These are phyloP conservation scores for Eucalyptus caleyi DNA, from an alignment of 345 rosid genomes.

Conservation along the genomic window DNA sequence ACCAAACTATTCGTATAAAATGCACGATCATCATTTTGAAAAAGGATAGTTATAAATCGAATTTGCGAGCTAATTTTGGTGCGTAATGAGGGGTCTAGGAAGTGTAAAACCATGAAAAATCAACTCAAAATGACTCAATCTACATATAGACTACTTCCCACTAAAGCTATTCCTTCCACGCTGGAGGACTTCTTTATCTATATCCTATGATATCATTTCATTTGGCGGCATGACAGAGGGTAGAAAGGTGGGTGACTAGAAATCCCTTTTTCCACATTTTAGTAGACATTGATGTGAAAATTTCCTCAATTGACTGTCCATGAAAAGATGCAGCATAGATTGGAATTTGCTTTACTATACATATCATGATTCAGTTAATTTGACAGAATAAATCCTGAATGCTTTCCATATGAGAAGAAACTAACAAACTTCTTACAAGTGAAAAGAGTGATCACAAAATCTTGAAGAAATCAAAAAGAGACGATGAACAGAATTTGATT, in stretches of 20 bases:
- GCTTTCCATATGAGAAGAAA: too few species aligned
- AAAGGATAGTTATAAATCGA: rapidly evolving
- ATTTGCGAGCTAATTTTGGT: rapidly evolving
- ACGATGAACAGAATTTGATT: too few species aligned
- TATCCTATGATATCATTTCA: too few species aligned
- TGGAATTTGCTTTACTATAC: neutral
- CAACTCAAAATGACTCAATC: neutral
- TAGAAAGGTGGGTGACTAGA: too few species aligned
- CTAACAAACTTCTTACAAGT: too few species aligned
- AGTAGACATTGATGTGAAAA: neutral
- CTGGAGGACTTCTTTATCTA: too few species aligned
- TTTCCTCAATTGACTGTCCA: neutral
- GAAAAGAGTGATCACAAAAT: too few species aligned
- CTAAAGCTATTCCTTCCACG: rapidly evolving
- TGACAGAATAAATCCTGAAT: too few species aligned
- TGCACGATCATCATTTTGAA: too few species aligned
- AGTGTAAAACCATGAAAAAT: neutral
- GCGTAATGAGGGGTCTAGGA: too few species aligned
- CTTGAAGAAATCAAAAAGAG: too few species aligned
- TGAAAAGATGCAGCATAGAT: neutral
- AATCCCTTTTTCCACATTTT: neutral
- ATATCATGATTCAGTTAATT: neutral
- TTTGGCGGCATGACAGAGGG: too few species aligned
- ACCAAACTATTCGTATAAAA: rapidly evolving
- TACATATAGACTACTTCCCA: neutral